Conservation (phyloP, 176 grass and related monocot genomes). For the Triticum aestivum region DNA sequence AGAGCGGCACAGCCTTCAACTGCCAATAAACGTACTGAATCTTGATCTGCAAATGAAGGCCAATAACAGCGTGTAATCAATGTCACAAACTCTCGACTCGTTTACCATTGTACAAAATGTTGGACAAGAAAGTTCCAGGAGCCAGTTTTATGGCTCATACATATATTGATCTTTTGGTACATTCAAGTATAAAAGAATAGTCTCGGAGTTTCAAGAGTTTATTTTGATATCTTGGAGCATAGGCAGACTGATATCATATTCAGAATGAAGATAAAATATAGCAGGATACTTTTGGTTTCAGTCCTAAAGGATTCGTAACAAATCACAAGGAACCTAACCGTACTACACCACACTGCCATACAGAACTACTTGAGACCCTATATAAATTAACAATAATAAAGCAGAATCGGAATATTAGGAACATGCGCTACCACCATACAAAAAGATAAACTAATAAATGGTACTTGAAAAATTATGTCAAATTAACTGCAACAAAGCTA, state of each 20-base stretch:
- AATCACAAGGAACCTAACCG: not conserved
- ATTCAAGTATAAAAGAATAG: not conserved
- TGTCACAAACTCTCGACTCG: not conserved
- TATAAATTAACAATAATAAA: not conserved
- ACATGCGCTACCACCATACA: not conserved
- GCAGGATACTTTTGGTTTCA: not conserved
- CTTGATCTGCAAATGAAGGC: slow-evolving; percentile 70
- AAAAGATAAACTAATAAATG: not conserved
- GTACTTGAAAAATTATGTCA: slow-evolving; percentile 12
- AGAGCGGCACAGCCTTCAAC: slow-evolving; percentile 97
- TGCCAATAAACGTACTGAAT: slow-evolving; percentile 89
- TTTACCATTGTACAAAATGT: not conserved
- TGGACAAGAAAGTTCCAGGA: not conserved
- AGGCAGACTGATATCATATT: not conserved
- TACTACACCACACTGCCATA: not conserved
- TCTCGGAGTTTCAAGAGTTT: not conserved
- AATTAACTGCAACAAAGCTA: not conserved
- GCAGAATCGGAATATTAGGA: not conserved
- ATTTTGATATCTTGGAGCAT: not conserved
- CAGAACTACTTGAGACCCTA: not conserved
- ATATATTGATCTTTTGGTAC: not conserved
- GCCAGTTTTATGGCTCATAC: not conserved
- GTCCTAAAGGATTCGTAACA: not conserved
- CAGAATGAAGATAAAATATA: not conserved
- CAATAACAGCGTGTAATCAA: not conserved